Base-by-base conservation (phyloP, 345 rosid genomes). In the Fremontodendron californicum region DNA sequence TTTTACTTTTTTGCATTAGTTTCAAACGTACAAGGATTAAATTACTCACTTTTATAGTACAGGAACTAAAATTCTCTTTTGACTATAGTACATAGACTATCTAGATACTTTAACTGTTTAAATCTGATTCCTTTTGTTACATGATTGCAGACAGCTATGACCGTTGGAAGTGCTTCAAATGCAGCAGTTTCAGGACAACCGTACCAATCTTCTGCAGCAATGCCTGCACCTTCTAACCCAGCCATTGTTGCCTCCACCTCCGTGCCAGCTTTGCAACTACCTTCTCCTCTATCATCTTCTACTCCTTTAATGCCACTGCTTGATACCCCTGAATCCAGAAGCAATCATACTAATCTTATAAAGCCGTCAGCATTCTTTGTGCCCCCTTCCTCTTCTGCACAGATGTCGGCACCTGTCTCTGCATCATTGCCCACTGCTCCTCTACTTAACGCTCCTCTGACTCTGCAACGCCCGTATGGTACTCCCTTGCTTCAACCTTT, bases 401-500 rank as follows among this genome's bases (percentile, higher is more conserved):
- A 67, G 75, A 84, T 78, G 71, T 75, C 84, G 78, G 86, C 86
- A n/a, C 73, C 39, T 15, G 55, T 69, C 55, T 69, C 73, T 69
- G 27, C 73, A 8, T 15, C 91, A 23, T 60, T 83, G 72, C 90
- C 90, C 25, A 81, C 86, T 74, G 89, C 90, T 71, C 89, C 96
- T 83, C 87, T 88, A 27, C 89, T 83, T 52, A 91, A 84, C 75
- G 86, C 85, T 72, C 83, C 93, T 16, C 77, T 45, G 65, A 85
- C 74, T 80, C 82, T 85, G 62, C 96, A 90, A 55, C 91, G 91
- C 23, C 76, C 84, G 5, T 90, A 90, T 78, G 97, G 96, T 79
- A 79, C 97, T 74, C 99, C 96, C 21, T 75, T 93, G 80, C 97
- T 91, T 82, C 99, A 95, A 80, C 93, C 99, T 37, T 95, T 93